Conservation (phyloP, 768 basidiomycete species). For the Mrakia blollopis region DNA sequence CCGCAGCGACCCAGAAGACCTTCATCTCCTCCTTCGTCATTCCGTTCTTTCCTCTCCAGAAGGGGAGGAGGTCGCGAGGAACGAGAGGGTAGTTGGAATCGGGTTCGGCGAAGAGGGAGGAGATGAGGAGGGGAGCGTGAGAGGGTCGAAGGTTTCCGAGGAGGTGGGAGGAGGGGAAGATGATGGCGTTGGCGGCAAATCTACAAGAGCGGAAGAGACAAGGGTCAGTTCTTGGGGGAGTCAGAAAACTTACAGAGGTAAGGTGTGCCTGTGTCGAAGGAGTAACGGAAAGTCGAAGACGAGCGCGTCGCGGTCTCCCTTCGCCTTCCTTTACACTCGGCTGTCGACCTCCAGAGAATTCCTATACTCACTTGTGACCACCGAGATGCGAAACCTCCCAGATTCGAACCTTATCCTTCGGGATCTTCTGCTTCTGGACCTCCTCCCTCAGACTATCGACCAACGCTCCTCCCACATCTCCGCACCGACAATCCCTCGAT, state of each 20-base stretch:
- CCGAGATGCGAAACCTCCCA: slow-evolving; percentile 74
- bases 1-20: not conserved
- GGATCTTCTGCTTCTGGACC: slow-evolving; percentile 46
- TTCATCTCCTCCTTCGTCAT: slow-evolving; percentile 12
- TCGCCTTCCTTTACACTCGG: not conserved
- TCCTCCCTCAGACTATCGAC: slow-evolving; percentile 56
- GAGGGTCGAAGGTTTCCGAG: slow-evolving; percentile 58
- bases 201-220: slow-evolving; percentile 32
- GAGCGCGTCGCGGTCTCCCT: not conserved
- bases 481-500: slow-evolving; percentile 72
- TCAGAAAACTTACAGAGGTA: not conserved
- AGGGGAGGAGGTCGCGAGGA: slow-evolving; percentile 19
- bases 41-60: slow-evolving; percentile 25
- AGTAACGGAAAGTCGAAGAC: slow-evolving; percentile 41
- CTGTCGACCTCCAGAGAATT: not conserved
- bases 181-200: slow-evolving; percentile 45
- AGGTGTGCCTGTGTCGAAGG: no score
- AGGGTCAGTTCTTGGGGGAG: not conserved
- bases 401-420: slow-evolving; percentile 47
- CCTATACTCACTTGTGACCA: slow-evolving; percentile 66
- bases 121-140: slow-evolving; percentile 56
- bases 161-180: slow-evolving; percentile 49
- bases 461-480: slow-evolving; percentile 59
- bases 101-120: slow-evolving; percentile 10
- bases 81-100: slow-evolving; percentile 13